Evolutionary conservation across 73 alveolate genomes (phyloP).

Genomic region (Symbiodinium natans): DNA sequence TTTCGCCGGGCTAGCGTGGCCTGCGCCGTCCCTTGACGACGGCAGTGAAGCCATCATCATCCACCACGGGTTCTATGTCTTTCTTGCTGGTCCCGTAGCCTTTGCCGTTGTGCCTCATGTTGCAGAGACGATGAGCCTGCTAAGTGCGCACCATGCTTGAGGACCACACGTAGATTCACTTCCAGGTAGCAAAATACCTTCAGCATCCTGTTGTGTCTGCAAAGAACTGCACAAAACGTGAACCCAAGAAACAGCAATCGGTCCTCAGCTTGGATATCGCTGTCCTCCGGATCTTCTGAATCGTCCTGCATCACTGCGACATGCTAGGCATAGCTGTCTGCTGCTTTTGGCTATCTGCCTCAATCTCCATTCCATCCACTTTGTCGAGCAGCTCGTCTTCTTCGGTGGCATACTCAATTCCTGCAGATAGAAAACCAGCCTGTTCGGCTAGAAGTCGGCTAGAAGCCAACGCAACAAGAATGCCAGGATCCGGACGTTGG

Average conservation of each 20-base stretch:
- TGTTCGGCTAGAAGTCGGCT: background rate
- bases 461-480: background rate
- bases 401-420: slow-evolving; percentile 89
- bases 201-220: too few species aligned
- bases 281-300: too few species aligned
- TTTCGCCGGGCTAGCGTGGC: slow-evolving; percentile 46
- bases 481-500: slow-evolving; percentile 24
- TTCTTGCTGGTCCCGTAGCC: background rate
- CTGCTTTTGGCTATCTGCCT: background rate
- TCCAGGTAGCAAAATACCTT: too few species aligned
- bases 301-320: background rate
- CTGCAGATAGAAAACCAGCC: background rate
- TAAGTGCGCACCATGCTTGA: background rate
- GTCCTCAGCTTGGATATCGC: too few species aligned
- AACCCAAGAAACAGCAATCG: too few species aligned
- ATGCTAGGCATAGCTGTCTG: background rate
- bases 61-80: slow-evolving; percentile 69
- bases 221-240: too few species aligned
- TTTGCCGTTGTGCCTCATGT: background rate
- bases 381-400: slow-evolving; percentile 88
- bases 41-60: slow-evolving; percentile 92
- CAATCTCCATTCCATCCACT: slow-evolving; percentile 70
- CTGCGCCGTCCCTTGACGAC: slow-evolving; percentile 91
- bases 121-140: background rate
- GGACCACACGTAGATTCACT: too few species aligned